Percentiles rank a stretch among this genome's conserved stretches.
These are phyloP conservation scores for Penicillium turbatum DNA, from an alignment of 495 filamentous ascomycete genomes.

Conservation along the genomic window DNA sequence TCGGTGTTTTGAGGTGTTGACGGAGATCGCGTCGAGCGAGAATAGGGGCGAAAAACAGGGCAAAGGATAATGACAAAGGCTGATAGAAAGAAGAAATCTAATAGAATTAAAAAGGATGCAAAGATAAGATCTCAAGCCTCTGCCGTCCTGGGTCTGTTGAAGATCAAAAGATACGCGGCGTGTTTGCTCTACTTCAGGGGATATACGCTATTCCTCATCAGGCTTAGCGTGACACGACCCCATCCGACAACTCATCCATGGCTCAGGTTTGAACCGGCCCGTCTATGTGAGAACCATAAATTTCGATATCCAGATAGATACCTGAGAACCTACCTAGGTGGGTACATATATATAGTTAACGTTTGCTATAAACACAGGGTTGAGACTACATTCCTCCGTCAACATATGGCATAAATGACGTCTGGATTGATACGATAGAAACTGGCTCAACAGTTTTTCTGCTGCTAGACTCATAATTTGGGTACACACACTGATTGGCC, in stretches of 20 bases:
- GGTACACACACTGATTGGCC: too few species aligned
- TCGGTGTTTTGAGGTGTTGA: slow-evolving; percentile 18
- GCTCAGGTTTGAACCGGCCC: not conserved
- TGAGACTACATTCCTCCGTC: too few species aligned
- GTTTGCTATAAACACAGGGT: too few species aligned
- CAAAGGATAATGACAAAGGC: not conserved
- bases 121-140: slow-evolving; percentile 10
- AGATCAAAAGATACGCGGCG: slow-evolving; percentile 27
- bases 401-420: too few species aligned
- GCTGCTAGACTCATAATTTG: too few species aligned
- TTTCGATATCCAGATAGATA: too few species aligned
- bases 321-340: too few species aligned
- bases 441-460: too few species aligned
- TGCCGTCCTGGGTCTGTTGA: slow-evolving; percentile 10
- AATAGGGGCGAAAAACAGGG: slow-evolving; percentile 2
- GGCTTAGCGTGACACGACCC: slow-evolving; percentile 24
- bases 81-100: slow-evolving; percentile 8
- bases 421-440: too few species aligned
- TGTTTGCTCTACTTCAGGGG: slow-evolving; percentile 35
- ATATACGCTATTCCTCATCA: slow-evolving; percentile 18
- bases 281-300: not conserved
- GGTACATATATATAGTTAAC: too few species aligned
- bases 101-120: slow-evolving; percentile 18
- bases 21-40: slow-evolving; percentile 19
- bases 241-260: slow-evolving; percentile 18